These are phyloP conservation scores for Fraxinus pennsylvanica DNA, from an alignment of 257 asterid genomes.

Conservation along the genomic window DNA sequence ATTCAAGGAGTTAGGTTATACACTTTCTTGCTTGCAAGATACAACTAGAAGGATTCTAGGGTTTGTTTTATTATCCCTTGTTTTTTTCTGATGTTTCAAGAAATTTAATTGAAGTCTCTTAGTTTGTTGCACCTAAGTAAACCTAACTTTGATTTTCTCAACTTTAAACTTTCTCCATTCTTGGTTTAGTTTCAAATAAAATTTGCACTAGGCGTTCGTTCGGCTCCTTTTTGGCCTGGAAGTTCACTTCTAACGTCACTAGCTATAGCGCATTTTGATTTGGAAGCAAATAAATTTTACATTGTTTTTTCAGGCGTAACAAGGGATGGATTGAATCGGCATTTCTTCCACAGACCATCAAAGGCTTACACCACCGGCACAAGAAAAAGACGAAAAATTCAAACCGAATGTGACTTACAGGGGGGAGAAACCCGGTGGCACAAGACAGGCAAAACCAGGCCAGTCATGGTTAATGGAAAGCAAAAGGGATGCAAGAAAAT, in stretches of 20 bases:
- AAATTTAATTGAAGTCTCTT: neutral
- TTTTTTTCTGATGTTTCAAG: slow-evolving; percentile 8
- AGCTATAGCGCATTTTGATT: neutral
- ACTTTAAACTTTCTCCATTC: neutral
- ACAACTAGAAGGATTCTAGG: slow-evolving; percentile 38
- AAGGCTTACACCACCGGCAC: slow-evolving; percentile 99
- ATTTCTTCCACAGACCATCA: slow-evolving; percentile 97
- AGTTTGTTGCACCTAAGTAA: slow-evolving; percentile 55
- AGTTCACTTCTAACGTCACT: neutral
- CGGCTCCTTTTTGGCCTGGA: neutral
- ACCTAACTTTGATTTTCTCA: slow-evolving; percentile 53
- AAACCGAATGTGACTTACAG: slow-evolving; percentile 78
- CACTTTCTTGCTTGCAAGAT: slow-evolving; percentile 23
- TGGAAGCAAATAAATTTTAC: neutral
- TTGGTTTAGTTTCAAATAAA: neutral
- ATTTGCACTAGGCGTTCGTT: neutral
- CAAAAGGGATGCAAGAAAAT: slow-evolving; percentile 98
- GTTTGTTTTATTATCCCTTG: slow-evolving; percentile 31
- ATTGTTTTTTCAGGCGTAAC: slow-evolving; percentile 64
- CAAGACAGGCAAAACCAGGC: slow-evolving; percentile 96
- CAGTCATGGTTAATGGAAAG: slow-evolving; percentile 83
- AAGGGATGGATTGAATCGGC: slow-evolving; percentile 87
- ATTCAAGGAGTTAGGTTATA: slow-evolving; percentile 51
- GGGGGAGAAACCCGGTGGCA: slow-evolving; percentile 99
- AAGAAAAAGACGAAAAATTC: slow-evolving; percentile 89